Conservation (phyloP, 2,329 filamentous ascomycete genomes). For the Paecilomyces dactylethromorphus region DNA sequence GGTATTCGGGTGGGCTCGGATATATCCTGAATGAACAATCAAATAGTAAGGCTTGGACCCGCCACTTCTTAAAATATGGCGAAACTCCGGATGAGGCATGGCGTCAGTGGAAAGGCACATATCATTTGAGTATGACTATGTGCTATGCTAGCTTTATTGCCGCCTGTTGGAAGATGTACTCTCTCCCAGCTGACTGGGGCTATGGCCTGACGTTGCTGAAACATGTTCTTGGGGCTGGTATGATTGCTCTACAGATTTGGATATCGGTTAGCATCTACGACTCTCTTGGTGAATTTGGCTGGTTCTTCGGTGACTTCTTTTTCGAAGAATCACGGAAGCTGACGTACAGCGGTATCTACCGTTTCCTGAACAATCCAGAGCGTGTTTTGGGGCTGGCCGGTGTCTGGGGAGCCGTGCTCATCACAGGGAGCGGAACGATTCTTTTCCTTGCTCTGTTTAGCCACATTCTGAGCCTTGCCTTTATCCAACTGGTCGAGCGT, state of each 20-base stretch:
- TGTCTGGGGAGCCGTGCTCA: constrained; percentile 90
- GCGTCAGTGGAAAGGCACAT: constrained; percentile 96
- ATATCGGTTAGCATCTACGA: constrained; percentile 90
- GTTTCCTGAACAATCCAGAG: constrained; percentile 96
- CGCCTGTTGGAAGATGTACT: constrained; percentile 95
- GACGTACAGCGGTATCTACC: constrained; percentile 95
- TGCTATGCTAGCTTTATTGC: constrained; percentile 84
- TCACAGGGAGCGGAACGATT: constrained; percentile 81
- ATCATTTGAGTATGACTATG: constrained; percentile 86
- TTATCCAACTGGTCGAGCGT: constrained; percentile 89
- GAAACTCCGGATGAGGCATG: constrained; percentile 87
- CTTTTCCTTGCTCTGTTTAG: constrained; percentile 81
- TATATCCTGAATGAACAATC: constrained; percentile 81
- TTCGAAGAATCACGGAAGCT: constrained; percentile 83
- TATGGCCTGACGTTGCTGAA: constrained; percentile 80
- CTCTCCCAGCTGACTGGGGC: constrained; percentile 75
- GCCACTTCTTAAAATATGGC: constrained; percentile 95
- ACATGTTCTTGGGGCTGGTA: constrained; percentile 73
- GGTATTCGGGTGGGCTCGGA: constrained; percentile 86
- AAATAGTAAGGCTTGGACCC: constrained; percentile 86
- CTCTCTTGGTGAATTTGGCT: constrained; percentile 92
- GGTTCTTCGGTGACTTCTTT: constrained; percentile 99
- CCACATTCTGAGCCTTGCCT: constrained; percentile 76
- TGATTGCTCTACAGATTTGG: constrained; percentile 87
- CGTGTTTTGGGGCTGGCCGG: constrained; percentile 87